Evolutionary conservation across 768 basidiomycete species (phyloP), one percentile per base, ranked within the genome.

Genomic region (Suillus variegatus): DNA sequence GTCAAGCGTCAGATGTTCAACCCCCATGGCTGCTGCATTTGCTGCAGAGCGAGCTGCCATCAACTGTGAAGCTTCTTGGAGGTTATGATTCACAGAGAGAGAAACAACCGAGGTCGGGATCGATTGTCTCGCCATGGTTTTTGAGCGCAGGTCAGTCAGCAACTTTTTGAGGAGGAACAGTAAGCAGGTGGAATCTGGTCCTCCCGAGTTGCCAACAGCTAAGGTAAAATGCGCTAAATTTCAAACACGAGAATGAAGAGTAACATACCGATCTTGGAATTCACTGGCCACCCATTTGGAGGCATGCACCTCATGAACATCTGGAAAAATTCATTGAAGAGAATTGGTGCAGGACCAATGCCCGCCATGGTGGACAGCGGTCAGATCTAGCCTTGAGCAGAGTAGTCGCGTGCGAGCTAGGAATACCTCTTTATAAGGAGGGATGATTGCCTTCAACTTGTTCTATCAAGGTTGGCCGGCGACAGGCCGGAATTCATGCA

Each of bases 141-240:
- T 66, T 54, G 61, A 65, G 66, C 36, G 38, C 22, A 35, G 49
- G n/a, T 66, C 57, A 38, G 60, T 66, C 46, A 88, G 68, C 35
- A 84, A 74, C 32, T 80, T 79, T 46, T 85, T 72, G 44, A 94
- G 77, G 16, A 94, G 84, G 70, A 87, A 92, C 18, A 94, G 80
- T 6, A 95, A 80, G 73, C 90, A 92, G 0, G 89, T 87, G 4
- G 93, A 95, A 74, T 95, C 93, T 12, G 92, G 86, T 2, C 93
- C 93, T 8, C 90, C 93, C 13, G 93, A 94, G 74, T 88, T 88
- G 25, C 89, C 92, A 52, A 94, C 84, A 43, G 85, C 93, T 92
- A 63, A 16, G 62, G 60, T 46, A 60, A 22, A 38, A 3, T 44
- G 44, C 0, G 2, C 6, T 35, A 20, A 13, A 32, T 32, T 43